phyloP scores from a whole-genome alignment of 257 asterid genomes.

The Penstemon barbatus region DNA sequence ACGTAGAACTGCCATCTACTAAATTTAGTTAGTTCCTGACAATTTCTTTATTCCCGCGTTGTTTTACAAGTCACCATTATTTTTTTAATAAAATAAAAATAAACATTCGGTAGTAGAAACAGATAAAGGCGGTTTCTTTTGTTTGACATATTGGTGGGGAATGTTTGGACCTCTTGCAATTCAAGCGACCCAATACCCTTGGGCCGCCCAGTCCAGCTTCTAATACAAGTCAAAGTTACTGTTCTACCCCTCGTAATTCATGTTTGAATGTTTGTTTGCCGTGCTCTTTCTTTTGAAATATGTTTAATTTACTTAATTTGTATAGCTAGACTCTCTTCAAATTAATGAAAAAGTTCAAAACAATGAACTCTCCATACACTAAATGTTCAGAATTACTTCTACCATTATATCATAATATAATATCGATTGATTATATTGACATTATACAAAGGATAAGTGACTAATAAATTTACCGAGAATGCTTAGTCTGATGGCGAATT shows the following conservation, averaged over 20 bases:
- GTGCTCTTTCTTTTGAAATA: neutral
- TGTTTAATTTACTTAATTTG: too few relatives aligned
- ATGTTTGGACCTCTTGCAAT: slow-evolving; percentile 31
- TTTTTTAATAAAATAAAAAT: too few relatives aligned
- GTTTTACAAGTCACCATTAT: neutral
- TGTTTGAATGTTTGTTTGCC: neutral
- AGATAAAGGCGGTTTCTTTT: slow-evolving; percentile 40
- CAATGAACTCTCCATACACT: too few relatives aligned
- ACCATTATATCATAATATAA: too few relatives aligned
- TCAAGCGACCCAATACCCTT: slow-evolving; percentile 29
- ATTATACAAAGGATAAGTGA: too few relatives aligned
- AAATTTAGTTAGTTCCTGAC: neutral
- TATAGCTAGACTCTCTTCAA: too few relatives aligned
- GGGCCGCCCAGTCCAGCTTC: slow-evolving; percentile 39
- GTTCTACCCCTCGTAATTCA: slow-evolving; percentile 10
- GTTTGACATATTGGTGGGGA: slow-evolving; percentile 37
- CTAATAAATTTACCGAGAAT: too few relatives aligned
- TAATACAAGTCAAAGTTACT: neutral
- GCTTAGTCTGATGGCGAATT: too few relatives aligned
- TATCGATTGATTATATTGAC: too few relatives aligned
- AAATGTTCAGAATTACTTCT: too few relatives aligned
- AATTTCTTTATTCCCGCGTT: neutral
- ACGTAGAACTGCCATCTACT: too few relatives aligned
- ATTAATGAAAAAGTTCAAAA: too few relatives aligned
- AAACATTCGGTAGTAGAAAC: neutral